Base-by-base conservation (phyloP, 1,139 yeast genomes). In the Meyerozyma elateridarum region DNA sequence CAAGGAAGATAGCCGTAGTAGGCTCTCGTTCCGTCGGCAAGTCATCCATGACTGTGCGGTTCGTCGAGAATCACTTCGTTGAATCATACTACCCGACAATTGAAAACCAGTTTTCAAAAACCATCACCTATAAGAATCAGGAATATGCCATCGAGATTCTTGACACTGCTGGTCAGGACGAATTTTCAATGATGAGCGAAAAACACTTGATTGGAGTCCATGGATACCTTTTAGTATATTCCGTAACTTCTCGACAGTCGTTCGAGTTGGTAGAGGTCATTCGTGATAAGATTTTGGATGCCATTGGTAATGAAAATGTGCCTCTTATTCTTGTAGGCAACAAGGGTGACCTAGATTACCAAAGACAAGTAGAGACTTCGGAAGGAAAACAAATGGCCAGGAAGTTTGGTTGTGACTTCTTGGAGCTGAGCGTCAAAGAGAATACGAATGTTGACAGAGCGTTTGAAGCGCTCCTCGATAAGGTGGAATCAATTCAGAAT, bases 101-200 rank as follows among this genome's bases (percentile, higher is more conserved):
- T 41, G 95, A 87, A 54, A 88, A 87, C 61, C 93, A 87, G 58
- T 85, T 85, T 59, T 73, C 81, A 49, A 85, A 85, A 54, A 69
- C 73, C 26, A 72, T 88, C 50, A 72, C 66, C 40, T 76, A 80
- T 56, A 77, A 81, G 44, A 85, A 84, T 41, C 80, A 79, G 47
- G 85, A 82, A 36, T 87, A 83, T 52, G 83, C 84, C 36, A 76
- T 91, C 18, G 96, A 88, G 54, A 84, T 88, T 38, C 66, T 88
- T 42, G 96, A 88, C 52, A 88, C 96, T 0, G 95, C 96, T 1
- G 96, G 96, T n/a, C 91, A 81, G 62, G 95, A 88, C 56, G 95
- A 88, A 62, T 85, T 81, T 53, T 77, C 87, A 38, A 79, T 85
- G 47, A 76, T 88, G 64, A 84, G 79, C 52, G 91, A 85, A 56